A percentile compares a stretch with the other conserved stretches of the same genome.
Conservation (phyloP, 208 protist species). For the Acanthamoeba lenticulata region DNA sequence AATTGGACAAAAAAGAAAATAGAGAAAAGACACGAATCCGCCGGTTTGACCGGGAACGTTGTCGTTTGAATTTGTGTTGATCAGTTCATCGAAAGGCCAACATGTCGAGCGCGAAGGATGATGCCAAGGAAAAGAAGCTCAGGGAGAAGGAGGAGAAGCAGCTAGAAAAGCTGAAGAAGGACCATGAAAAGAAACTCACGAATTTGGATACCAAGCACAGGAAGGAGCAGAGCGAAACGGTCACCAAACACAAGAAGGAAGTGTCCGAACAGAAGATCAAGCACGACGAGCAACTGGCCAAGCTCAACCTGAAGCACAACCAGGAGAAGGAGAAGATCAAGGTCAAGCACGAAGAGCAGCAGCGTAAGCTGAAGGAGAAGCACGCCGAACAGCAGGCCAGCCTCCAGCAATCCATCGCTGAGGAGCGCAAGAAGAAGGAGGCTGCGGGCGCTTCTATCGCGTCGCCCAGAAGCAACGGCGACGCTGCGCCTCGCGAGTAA, state of each 20-base stretch:
- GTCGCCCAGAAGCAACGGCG: neutral
- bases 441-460: neutral
- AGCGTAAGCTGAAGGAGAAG: constrained; percentile 54
- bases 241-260: constrained; percentile 36
- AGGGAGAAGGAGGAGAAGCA: constrained; percentile 67
- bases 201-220: constrained; percentile 26
- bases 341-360: constrained; percentile 26
- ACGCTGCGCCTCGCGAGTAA: neutral
- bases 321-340: constrained; percentile 58
- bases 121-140: constrained; percentile 48
- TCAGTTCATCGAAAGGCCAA: neutral
- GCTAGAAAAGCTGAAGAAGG: constrained; percentile 48
- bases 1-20: too few relatives aligned
- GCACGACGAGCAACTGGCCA: constrained; percentile 35
- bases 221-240: neutral
- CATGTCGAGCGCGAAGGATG: constrained; percentile 29
- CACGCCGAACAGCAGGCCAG: constrained; percentile 49
- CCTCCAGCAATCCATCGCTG: neutral
- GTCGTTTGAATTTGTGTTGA: neutral
- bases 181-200: constrained; percentile 20
- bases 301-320: constrained; percentile 45
- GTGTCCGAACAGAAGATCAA: constrained; percentile 61
- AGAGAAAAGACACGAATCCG: too few relatives aligned
- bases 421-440: constrained; percentile 29
- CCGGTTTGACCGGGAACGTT: too few relatives aligned